Conservation (phyloP, 164 flowering plant species). For the Houttuynia cordata region DNA sequence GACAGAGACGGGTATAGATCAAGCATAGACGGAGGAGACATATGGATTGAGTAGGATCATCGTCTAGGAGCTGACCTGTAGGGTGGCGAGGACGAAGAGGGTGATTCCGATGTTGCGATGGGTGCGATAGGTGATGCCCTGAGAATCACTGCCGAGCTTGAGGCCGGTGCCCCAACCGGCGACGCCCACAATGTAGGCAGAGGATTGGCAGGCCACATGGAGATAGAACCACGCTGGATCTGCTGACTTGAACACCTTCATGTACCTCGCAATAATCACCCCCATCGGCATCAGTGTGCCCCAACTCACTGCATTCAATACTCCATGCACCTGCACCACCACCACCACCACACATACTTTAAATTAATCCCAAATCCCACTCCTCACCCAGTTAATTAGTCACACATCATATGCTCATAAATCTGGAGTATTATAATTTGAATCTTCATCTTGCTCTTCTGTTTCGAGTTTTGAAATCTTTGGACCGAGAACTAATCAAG, state of each 20-base stretch:
- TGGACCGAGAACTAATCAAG: too few relatives aligned
- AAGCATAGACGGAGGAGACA: too few relatives aligned
- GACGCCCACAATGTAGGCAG: conserved; percentile 24
- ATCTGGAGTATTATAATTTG: too few relatives aligned
- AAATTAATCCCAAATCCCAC: too few relatives aligned
- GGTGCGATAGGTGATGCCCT: conserved; percentile 5
- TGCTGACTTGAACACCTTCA: conserved; percentile 55
- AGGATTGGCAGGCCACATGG: conserved; percentile 20
- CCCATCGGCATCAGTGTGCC: conserved; percentile 80
- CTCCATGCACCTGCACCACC: conserved; percentile 57
- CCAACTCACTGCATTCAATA: conserved; percentile 68
- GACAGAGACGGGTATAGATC: too few relatives aligned
- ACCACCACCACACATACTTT: not conserved
- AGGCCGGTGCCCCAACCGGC: conserved; percentile 31
- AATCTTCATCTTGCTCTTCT: too few relatives aligned
- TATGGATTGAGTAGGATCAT: too few relatives aligned
- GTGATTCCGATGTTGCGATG: conserved; percentile 26
- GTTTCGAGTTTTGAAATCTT: too few relatives aligned
- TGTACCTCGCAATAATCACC: conserved; percentile 64
- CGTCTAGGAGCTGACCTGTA: too few relatives aligned
- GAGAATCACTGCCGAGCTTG: conserved; percentile 22
- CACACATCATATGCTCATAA: too few relatives aligned
- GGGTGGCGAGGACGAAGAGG: conserved; percentile 17
- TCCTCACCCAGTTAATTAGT: too few relatives aligned
- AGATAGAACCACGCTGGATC: conserved; percentile 39